Evolutionary conservation across 148 eudicot species (phyloP).

Genomic region (Limonium bicolor): DNA sequence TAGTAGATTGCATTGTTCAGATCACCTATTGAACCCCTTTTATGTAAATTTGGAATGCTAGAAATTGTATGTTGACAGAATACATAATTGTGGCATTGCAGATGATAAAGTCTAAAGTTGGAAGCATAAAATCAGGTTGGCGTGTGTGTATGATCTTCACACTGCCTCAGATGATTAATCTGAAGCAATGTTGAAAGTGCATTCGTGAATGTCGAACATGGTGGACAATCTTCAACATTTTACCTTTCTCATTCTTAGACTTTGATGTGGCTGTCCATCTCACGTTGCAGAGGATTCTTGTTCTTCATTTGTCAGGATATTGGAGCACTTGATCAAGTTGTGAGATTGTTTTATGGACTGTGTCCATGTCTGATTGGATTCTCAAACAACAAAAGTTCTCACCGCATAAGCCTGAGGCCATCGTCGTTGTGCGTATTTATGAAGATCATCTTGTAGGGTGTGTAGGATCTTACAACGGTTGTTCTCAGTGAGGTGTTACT

Average conservation of each 20-base stretch:
- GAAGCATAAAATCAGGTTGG: slow-evolving; percentile 99
- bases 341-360: slow-evolving; percentile 99
- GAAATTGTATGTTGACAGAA: too few relatives aligned
- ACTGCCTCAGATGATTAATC: slow-evolving; percentile 92
- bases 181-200: slow-evolving; percentile 95
- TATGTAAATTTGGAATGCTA: too few relatives aligned
- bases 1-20: too few relatives aligned
- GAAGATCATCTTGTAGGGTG: slow-evolving; percentile 99
- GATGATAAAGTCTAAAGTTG: slow-evolving; percentile 99
- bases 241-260: too few relatives aligned
- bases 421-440: slow-evolving; percentile 90
- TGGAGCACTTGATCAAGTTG: slow-evolving; percentile 99
- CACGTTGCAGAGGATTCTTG: slow-evolving; percentile 61
- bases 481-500: too few relatives aligned
- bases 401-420: slow-evolving; percentile 94
- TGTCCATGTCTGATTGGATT: slow-evolving; percentile 97
- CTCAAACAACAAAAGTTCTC: slow-evolving; percentile 94
- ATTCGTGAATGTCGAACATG: slow-evolving; percentile 97
- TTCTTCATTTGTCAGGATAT: too few relatives aligned
- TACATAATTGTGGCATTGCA: too few relatives aligned
- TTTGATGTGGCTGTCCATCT: slow-evolving; percentile 7
- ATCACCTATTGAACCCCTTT: too few relatives aligned
- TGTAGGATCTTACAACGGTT: too few relatives aligned
- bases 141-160: slow-evolving; percentile 98
- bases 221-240: too few relatives aligned